Base-by-base conservation (phyloP, 1,284 basidiomycete species). In the Entoloma clypeatum region DNA sequence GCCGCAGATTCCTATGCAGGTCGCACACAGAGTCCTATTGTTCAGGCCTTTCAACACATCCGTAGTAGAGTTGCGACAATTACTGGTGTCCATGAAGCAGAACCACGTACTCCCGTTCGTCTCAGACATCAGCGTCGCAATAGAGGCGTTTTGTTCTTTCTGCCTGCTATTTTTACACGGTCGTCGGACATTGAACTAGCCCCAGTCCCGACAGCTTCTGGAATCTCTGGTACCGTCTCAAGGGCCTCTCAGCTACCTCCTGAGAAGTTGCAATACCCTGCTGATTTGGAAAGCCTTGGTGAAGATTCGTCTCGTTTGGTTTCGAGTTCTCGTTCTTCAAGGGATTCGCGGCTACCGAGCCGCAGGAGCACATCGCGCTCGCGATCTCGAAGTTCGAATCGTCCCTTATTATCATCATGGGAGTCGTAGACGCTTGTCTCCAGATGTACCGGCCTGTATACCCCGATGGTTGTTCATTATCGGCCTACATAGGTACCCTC, bases 121-220 rank as follows among this genome's bases (percentile, higher is more conserved):
- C 61, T 68, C 29, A 65, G 74, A 44, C 68, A 74, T 30, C 71
- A 69, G 24, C 68, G 72, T 23, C 50, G 55, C 42, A 69, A 71
- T 36, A 72, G 79, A 26, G 80, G 82, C 22, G 76, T 86, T 24
- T 63, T 89, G 40, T 88, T 87, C 64, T 88, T 90, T 71, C 72
- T 90, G 33, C 86, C 86, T 24, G 83, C 86, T n/a, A 81, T 86
- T 52, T 82, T 87, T 57, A 71, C 79, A 2, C 67, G 74, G 39
- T 61, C 71, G 2, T 69, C 68, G 30, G 71, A 74, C 45, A 61
- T 76, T 39, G 75, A 81, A 49, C 58, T 73, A 32, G 55, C 65
- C 43, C 47, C 56, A 26, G 48, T 59, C 28, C 54, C 58, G 29
- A 27, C 51, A 19, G 35, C 51, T 18, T 18, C 50, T 46, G 37